Base-by-base conservation (phyloP, 139 green algal genomes). In the Ulvella scutata region DNA sequence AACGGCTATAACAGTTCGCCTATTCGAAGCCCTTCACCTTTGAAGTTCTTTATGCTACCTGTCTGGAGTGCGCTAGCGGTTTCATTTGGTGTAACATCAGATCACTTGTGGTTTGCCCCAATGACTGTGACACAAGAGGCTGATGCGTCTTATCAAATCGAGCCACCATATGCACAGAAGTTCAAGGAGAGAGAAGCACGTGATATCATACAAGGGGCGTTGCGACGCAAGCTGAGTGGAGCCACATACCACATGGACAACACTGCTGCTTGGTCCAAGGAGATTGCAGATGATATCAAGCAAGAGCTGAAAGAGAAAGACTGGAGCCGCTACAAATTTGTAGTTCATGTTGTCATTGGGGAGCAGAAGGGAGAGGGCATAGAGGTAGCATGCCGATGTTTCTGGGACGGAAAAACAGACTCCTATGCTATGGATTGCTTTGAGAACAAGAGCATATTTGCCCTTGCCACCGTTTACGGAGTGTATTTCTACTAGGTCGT, bases 251-350 rank as follows among this genome's bases (percentile, higher is more conserved):
- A 92, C 40, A 79, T 88, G 29, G 88, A 94, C 78, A 92, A 90
- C 60, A 88, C 85, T 0, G 90, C 85, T 0, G 77, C 80, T 2
- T 91, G 83, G 83, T 78, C 84, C 1, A 72, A 84, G 31, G 89
- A 94, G 44, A 93, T 94, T 43, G 85, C 88, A 35, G 89, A 94
- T 43, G 89, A 91, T 33, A 87, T 94, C 35, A 94, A 94, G 79
- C 61, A 79, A 31, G 87, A 84, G 62, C 76, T 94, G 29, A 94
- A 93, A 86, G 82, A 80, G 44, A 82, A 90, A 34, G 80, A 83
- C 28, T 91, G 87, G 87, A 39, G 72, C 2, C 77, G 88, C 1
- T 94, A 93, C 78, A 94, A 94, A 73, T 92, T 84, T 75, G 88
- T 88, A 31, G 87, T 92, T 3, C 89, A 94, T 72, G 87, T 93